Base-by-base conservation (phyloP, 805 yeast genomes). In the Suhomyces xylopsoci region DNA sequence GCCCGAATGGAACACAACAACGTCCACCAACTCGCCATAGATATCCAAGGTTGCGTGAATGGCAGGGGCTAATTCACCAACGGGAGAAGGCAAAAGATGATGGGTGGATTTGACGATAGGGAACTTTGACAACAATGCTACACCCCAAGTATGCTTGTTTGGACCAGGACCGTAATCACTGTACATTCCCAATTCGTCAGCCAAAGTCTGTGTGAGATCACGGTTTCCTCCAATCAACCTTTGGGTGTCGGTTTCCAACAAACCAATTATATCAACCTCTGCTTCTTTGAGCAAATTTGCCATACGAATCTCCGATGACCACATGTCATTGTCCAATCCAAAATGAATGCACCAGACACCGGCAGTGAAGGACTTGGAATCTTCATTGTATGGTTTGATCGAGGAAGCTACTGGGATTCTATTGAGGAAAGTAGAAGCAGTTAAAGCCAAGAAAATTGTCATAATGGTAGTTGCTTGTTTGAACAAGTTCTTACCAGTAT, bases 301-400 rank as follows among this genome's bases (percentile, higher is more conserved):
- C 97, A 94, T 93, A 58, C 97, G 81, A 43, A 82, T 84, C 70
- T 94, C 97, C 58, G 91, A 83, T 0, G 96, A 93, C 99, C 99
- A 94, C 94, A 94, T 87, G 66, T 91, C 97, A 68, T 94, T 94
- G 68, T 94, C 99, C 48, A 94, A 79, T 22, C 97, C 99, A 66
- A 94, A 94, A 73, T 94, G 99, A 58, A 94, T 86, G 20, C 98
- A 93, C 99, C 99, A 94, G 55, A 94, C 92, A 67, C 98, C 99
- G 2, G 97, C 92, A 1, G 97, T 91, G 61, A 94, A 81, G 4
- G 89, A 67, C 59, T 84, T 81, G 2, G 89, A 79, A n/a, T 78
- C 78, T 19, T 51, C 62, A 55, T 75, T 67, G 56, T 62, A 71
- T 32, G 79, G 79, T 32, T 85, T 87, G 60, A 81, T 80, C 3